Conservation (phyloP, 2,329 filamentous ascomycete genomes). For the Dryadomyces sulphureus region DNA sequence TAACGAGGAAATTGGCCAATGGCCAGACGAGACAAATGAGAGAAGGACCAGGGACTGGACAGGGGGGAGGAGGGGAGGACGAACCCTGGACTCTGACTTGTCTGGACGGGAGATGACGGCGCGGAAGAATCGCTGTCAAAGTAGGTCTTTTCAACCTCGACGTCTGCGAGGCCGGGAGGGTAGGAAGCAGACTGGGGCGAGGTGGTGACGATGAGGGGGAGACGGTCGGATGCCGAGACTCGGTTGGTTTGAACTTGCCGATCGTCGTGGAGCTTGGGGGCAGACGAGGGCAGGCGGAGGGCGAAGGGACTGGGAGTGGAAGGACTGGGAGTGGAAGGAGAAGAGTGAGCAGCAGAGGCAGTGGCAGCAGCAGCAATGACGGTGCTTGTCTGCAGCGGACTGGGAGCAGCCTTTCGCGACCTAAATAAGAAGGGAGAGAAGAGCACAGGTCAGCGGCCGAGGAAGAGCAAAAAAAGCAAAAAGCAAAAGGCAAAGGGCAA, state of each 20-base stretch:
- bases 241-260: not conserved
- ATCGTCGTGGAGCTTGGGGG: constrained; percentile 5
- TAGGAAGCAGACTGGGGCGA: constrained; percentile 14
- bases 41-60: not conserved
- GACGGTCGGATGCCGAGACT: constrained; percentile 13
- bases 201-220: constrained; percentile 19
- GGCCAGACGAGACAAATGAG: not conserved
- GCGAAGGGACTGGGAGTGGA: constrained; percentile 15
- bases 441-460: not conserved
- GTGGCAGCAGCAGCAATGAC: constrained; percentile 21
- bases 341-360: constrained; percentile 16
- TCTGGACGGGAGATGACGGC: constrained; percentile 17
- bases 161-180: constrained; percentile 8
- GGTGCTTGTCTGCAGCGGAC: constrained; percentile 30
- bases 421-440: constrained; percentile 16
- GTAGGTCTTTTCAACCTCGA: constrained; percentile 18
- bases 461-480: not conserved
- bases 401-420: constrained; percentile 33
- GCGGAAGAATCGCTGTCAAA: constrained; percentile 23
- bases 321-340: constrained; percentile 21
- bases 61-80: constrained; percentile 8
- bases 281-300: constrained; percentile 15
- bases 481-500: not conserved
- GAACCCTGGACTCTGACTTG: constrained; percentile 16
- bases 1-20: not conserved